These are phyloP conservation scores for Pyrus betulifolia DNA, from an alignment of 306 rosid genomes.

Conservation along the genomic window DNA sequence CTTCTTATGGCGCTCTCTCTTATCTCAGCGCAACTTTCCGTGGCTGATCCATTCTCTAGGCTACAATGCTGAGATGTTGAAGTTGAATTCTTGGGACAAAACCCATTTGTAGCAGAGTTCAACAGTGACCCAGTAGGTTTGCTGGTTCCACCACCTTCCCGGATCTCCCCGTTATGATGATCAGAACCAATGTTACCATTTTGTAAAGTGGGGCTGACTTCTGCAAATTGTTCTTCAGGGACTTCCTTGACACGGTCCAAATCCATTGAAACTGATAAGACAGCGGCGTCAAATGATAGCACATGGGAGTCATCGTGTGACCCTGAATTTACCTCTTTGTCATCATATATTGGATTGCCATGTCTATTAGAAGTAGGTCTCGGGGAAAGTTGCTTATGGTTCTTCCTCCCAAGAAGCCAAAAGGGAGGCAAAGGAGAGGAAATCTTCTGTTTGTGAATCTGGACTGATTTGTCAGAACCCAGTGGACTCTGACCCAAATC, in stretches of 20 bases:
- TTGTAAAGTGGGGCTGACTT: constrained; percentile 26
- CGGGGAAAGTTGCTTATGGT: constrained; percentile 54
- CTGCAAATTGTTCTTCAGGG: constrained; percentile 48
- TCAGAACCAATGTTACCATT: constrained; percentile 33
- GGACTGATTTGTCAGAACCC: constrained; percentile 63
- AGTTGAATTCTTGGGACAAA: constrained; percentile 31
- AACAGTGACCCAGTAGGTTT: constrained; percentile 19
- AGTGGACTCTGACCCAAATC: constrained; percentile 96
- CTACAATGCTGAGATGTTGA: constrained; percentile 34
- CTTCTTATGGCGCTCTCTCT: constrained; percentile 93
- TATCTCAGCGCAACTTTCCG: constrained; percentile 42
- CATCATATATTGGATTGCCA: constrained; percentile 79
- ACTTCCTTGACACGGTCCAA: constrained; percentile 67
- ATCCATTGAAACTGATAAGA: constrained; percentile 70
- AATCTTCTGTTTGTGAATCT: constrained; percentile 45
- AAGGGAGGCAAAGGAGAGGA: constrained; percentile 78
- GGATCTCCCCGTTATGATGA: constrained; percentile 37
- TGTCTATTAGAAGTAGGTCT: constrained; percentile 58
- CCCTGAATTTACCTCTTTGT: constrained; percentile 40
- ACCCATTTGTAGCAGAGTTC: constrained; percentile 28
- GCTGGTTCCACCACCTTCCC: constrained; percentile 49
- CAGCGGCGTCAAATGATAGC: constrained; percentile 88
- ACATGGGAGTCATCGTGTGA: constrained; percentile 47
- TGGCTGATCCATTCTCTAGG: constrained; percentile 49
- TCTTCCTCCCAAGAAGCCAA: constrained; percentile 63